These are phyloP conservation scores for Fallopia convolvulus DNA, from an alignment of 148 eudicot genomes.

Conservation along the genomic window DNA sequence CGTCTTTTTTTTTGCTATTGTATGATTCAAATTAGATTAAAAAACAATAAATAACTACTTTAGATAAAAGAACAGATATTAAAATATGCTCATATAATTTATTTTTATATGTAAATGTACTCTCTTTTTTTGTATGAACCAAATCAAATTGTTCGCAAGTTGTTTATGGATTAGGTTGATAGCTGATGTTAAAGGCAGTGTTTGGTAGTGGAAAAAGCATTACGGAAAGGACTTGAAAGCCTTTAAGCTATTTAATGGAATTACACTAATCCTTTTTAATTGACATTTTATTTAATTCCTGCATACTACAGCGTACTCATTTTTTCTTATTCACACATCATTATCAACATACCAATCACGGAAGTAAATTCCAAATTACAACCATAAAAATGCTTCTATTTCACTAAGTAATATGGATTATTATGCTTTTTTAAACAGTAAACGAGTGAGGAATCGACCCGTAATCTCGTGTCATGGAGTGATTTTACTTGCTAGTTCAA, in stretches of 20 bases:
- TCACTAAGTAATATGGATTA: neutral
- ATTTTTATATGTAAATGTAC: neutral
- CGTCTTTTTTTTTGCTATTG: no score
- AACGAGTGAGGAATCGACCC: neutral
- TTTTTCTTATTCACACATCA: neutral
- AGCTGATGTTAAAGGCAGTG: neutral
- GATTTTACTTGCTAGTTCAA: no score
- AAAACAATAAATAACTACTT: neutral
- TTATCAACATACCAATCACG: neutral
- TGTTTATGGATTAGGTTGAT: neutral
- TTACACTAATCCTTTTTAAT: neutral
- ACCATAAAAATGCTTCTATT: neutral
- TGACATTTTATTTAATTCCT: neutral
- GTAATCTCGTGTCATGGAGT: no score
- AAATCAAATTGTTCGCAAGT: neutral
- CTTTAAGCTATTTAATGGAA: neutral
- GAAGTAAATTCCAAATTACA: neutral
- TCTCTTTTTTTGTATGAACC: neutral
- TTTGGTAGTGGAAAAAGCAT: constrained; percentile 9
- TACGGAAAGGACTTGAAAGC: neutral
- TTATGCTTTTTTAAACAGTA: neutral
- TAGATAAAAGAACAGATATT: neutral
- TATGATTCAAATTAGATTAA: neutral
- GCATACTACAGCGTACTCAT: no score
- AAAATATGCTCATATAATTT: neutral